Evolutionary conservation across 2,329 filamentous ascomycete genomes (phyloP).

Genomic region (Berkeleyomyces rouxiae): DNA sequence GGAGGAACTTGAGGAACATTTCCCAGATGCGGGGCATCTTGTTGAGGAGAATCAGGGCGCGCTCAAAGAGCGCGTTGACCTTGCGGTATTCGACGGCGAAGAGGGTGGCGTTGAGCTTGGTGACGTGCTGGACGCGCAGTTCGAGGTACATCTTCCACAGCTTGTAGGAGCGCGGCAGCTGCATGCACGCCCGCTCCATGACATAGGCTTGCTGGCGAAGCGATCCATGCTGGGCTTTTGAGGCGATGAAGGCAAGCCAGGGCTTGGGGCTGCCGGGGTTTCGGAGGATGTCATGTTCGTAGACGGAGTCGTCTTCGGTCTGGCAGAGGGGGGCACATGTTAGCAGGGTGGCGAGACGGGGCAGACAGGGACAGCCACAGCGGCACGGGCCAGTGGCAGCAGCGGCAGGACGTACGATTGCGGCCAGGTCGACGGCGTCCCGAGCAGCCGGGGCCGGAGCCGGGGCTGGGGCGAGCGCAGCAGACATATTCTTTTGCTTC

Average conservation of each 20-base stretch:
- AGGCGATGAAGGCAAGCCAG: slow-evolving; percentile 87
- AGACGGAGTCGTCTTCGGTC: slow-evolving; percentile 78
- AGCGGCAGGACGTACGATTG: slow-evolving; percentile 26
- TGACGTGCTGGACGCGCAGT: slow-evolving; percentile 66
- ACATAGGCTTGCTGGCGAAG: slow-evolving; percentile 70
- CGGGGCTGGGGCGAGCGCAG: not conserved
- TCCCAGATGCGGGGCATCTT: slow-evolving; percentile 99
- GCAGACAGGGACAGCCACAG: too few relatives aligned
- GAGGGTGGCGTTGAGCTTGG: slow-evolving; percentile 65
- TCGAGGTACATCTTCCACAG: slow-evolving; percentile 95
- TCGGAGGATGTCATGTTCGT: slow-evolving; percentile 88
- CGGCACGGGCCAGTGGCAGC: not conserved
- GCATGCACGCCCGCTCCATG: slow-evolving; percentile 78
- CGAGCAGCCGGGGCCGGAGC: not conserved
- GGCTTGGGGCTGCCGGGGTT: slow-evolving; percentile 76
- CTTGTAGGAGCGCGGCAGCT: slow-evolving; percentile 90
- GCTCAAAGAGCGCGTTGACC: slow-evolving; percentile 87
- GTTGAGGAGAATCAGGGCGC: slow-evolving; percentile 80
- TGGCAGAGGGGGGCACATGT: slow-evolving; percentile 22
- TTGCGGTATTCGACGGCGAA: slow-evolving; percentile 74
- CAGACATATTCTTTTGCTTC: slow-evolving; percentile 6
- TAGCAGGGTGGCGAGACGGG: not conserved
- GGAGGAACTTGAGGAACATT: slow-evolving; percentile 82
- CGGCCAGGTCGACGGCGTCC: slow-evolving; percentile 24
- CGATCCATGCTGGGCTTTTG: slow-evolving; percentile 75